Conservation (phyloP, 352 stramenopile genomes). For the Pilasporangium apinafurcum region DNA sequence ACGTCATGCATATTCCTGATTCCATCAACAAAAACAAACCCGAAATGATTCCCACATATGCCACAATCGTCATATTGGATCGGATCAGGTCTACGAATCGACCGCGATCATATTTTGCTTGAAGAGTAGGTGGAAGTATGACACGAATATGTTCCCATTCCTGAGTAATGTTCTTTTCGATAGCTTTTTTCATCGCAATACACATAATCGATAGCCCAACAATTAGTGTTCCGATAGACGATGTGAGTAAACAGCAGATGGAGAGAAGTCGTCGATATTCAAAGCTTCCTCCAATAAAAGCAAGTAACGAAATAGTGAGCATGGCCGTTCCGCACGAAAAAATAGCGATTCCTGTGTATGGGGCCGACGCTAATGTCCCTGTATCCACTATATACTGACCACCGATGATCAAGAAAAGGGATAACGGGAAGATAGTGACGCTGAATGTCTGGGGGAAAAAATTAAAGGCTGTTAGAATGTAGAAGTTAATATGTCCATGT, state of each 20-base stretch:
- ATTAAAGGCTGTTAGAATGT: neutral
- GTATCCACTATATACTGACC: constrained; percentile 73
- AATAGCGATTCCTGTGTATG: constrained; percentile 66
- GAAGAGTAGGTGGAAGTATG: constrained; percentile 60
- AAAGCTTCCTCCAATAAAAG: constrained; percentile 67
- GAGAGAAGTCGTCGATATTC: constrained; percentile 74
- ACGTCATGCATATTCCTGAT: constrained; percentile 36
- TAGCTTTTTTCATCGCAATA: constrained; percentile 32
- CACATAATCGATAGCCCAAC: constrained; percentile 52
- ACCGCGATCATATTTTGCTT: constrained; percentile 57
- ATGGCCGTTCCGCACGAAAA: constrained; percentile 48
- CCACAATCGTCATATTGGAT: constrained; percentile 45
- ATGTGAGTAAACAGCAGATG: constrained; percentile 58
- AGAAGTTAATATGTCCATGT: neutral
- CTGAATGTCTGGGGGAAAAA: constrained; percentile 46
- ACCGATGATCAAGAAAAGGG: constrained; percentile 57
- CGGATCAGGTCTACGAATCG: constrained; percentile 50
- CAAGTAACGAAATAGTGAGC: constrained; percentile 47
- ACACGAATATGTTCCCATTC: constrained; percentile 59
- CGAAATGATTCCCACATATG: constrained; percentile 51
- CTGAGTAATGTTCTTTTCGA: constrained; percentile 45
- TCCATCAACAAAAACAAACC: constrained; percentile 53
- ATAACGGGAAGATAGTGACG: constrained; percentile 53
- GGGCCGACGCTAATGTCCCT: constrained; percentile 48
- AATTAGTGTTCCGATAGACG: constrained; percentile 33